Evolutionary conservation across 2,329 filamentous ascomycete genomes (phyloP).

Genomic region (Ceratocystis eucalypticola): DNA sequence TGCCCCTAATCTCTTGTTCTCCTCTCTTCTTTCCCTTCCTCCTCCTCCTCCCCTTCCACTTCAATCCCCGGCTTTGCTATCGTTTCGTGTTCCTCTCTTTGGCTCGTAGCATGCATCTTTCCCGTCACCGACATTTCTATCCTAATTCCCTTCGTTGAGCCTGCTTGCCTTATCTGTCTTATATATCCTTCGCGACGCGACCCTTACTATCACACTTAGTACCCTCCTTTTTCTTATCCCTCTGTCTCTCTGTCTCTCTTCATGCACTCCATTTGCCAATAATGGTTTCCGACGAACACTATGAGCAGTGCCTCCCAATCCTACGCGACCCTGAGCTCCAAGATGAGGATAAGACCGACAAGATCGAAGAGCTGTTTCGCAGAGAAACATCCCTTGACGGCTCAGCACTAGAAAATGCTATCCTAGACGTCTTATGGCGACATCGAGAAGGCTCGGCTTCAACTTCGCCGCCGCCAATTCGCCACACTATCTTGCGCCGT

Average conservation of each 20-base stretch:
- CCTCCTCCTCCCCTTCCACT: neutral
- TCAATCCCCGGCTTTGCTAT: neutral
- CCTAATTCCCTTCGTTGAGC: neutral
- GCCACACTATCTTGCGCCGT: slow-evolving; percentile 78
- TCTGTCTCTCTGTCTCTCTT: neutral
- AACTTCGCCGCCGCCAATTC: slow-evolving; percentile 68
- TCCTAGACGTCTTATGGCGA: slow-evolving; percentile 83
- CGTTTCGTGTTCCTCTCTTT: neutral
- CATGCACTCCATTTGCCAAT: slow-evolving; percentile 22
- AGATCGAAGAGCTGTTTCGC: slow-evolving; percentile 71
- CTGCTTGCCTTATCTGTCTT: slow-evolving; percentile 21
- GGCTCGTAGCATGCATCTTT: neutral
- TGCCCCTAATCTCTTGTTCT: neutral
- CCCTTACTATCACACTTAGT: neutral
- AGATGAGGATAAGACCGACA: slow-evolving; percentile 92
- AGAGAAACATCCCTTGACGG: slow-evolving; percentile 65
- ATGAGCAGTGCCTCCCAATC: slow-evolving; percentile 80
- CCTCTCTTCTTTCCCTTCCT: neutral
- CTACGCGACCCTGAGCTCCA: slow-evolving; percentile 70
- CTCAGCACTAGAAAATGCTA: slow-evolving; percentile 69
- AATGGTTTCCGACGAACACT: slow-evolving; percentile 89
- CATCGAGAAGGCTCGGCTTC: slow-evolving; percentile 55
- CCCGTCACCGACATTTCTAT: neutral
- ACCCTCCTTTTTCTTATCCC: neutral
- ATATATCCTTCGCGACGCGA: slow-evolving; percentile 3